Base-by-base conservation (phyloP, 495 filamentous ascomycete species). In the Aspergillus carlsbadensis region DNA sequence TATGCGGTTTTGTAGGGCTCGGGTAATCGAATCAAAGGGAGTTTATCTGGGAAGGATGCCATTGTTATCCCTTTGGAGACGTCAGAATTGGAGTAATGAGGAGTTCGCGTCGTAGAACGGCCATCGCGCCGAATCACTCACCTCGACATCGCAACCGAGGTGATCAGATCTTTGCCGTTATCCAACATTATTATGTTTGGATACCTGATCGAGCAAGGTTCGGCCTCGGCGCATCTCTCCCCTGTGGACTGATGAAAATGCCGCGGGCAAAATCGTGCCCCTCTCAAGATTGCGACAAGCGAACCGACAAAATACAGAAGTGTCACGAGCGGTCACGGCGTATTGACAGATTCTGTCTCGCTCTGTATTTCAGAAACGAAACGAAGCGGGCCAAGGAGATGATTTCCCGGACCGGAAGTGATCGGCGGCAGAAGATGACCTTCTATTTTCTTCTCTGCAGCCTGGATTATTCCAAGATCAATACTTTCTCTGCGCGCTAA, bases 1-100 rank as follows among this genome's bases (percentile, higher is more conserved):
- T 63, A 63, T 10, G 57, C 58, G 7, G 63, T 66, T 26, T 61
- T 66, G 47, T 63, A 66, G 5, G 63, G 63, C 37, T 66, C 60
- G 10, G 63, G 63, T 8, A 66, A 52, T 11, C 63, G 60, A 29
- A 66, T 49, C 36, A 52, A 41, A n/a, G 63, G 63, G 0, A 66
- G 48, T 44, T 52, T 52, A 35, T 54, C 52, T 21, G 52, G 26
- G 20, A 20, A 54, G 29, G 33, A 24, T 3, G 52, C 20, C 51
- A 44, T 54, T 44, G 29, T 33, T 29, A 29, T 29, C 26, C 26
- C 26, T 8, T 29, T 3, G 8, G 8, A 29, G 8, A 8, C 26
- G 26, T 29, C 8, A 29, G 26, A 4, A 8, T 29, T 29, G 26
- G 26, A 29, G 26, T 29, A 29, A 8, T 3, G 3, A 29, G 4